Conservation (phyloP, 192 early-diverging fungal species). For the Coemansia sp. region DNA sequence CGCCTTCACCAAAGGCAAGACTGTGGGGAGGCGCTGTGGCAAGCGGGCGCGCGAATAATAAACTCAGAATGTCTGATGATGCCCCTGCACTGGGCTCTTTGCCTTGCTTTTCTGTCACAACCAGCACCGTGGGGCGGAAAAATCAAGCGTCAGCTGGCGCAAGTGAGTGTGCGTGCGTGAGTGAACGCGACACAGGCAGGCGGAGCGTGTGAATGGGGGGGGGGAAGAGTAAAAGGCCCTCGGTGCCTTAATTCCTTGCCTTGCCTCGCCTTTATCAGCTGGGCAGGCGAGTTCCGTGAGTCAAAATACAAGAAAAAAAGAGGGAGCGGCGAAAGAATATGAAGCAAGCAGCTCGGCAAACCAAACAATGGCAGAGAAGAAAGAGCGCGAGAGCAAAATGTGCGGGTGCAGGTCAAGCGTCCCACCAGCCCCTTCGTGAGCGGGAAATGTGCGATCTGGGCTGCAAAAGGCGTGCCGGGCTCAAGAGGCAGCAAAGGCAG, state of each 20-base stretch:
- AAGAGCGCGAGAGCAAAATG: conserved; percentile 2
- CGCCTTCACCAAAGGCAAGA: neutral
- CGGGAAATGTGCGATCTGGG: conserved; percentile 1
- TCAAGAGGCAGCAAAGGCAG: neutral
- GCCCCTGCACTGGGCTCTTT: neutral
- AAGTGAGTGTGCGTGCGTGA: neutral
- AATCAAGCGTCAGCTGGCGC: neutral
- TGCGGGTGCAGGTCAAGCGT: conserved; percentile 6
- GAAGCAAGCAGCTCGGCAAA: neutral
- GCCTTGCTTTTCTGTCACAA: neutral
- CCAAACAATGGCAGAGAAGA: conserved; percentile 10
- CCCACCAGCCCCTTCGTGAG: conserved; percentile 1
- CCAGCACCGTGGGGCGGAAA: neutral
- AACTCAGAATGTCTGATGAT: neutral
- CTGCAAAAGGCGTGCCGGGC: neutral
- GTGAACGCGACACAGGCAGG: neutral
- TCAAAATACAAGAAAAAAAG: neutral
- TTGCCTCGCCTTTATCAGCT: neutral
- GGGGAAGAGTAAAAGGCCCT: neutral
- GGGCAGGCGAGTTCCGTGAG: neutral
- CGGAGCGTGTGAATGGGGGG: neutral
- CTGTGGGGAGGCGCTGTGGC: conserved; percentile 7
- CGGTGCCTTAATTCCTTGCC: neutral
- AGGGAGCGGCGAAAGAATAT: neutral
- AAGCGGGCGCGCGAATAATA: neutral